Percentiles rank a stretch among this genome's conserved stretches.
phyloP scores from a whole-genome alignment of 108 stramenopile genomes.

The Skeletonema marinoi region DNA sequence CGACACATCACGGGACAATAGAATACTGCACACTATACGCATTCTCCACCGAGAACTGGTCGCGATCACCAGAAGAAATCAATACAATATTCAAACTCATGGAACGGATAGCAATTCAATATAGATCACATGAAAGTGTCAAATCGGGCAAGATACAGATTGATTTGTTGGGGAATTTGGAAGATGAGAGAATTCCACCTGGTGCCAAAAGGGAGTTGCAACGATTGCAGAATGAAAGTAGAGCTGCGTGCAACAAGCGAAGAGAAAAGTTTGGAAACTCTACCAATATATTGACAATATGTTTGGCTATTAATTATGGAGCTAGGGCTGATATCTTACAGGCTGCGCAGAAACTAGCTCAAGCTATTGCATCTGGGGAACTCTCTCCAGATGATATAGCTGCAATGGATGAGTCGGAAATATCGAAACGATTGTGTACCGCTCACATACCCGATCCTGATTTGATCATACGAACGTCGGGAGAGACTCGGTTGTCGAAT shows the following conservation, averaged over 20 bases:
- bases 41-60: conserved; percentile 95
- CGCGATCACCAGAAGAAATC: conserved; percentile 68
- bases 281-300: conserved; percentile 59
- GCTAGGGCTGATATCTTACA: conserved; percentile 84
- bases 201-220: conserved; percentile 47
- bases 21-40: conserved; percentile 83
- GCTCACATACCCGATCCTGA: conserved; percentile 66
- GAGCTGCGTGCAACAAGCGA: conserved; percentile 5
- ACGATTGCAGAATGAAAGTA: conserved; percentile 47
- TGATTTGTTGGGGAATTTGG: conserved; percentile 70
- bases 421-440: conserved; percentile 55
- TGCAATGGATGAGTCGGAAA: conserved; percentile 50
- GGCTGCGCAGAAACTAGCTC: conserved; percentile 62
- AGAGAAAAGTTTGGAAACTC: background rate
- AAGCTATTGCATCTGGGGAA: conserved; percentile 34
- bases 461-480: conserved; percentile 86
- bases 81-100: conserved; percentile 61
- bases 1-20: conserved; percentile 14
- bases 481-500: conserved; percentile 87
- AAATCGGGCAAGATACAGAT: conserved; percentile 54
- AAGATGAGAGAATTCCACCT: conserved; percentile 68
- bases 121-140: conserved; percentile 43
- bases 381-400: conserved; percentile 13
- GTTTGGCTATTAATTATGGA: conserved; percentile 90
- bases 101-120: conserved; percentile 49